These are phyloP conservation scores for Fusarium tricinctum DNA, from an alignment of 2,329 filamentous ascomycete species.

Conservation along the genomic window DNA sequence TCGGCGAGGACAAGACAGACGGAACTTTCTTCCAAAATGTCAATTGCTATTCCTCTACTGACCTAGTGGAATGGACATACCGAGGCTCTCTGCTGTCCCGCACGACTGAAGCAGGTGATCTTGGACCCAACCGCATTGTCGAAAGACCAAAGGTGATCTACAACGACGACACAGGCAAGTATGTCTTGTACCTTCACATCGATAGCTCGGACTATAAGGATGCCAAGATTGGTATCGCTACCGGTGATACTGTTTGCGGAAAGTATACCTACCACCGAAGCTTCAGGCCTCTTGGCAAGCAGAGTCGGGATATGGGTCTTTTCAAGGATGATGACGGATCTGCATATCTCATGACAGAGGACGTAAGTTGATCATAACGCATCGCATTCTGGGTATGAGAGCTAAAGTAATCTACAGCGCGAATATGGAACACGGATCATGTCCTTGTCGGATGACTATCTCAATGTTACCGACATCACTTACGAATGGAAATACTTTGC, in stretches of 20 bases:
- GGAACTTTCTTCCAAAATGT: conserved; percentile 73
- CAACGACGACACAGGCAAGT: conserved; percentile 73
- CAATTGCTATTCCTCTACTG: conserved; percentile 75
- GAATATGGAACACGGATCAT: conserved; percentile 70
- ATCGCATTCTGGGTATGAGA: accelerated
- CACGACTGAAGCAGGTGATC: conserved; percentile 63
- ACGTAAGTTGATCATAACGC: conserved; percentile 59
- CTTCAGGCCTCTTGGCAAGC: conserved; percentile 53
- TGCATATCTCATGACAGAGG: conserved; percentile 73
- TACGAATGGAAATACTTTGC: conserved; percentile 68
- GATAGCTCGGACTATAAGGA: conserved; percentile 73
- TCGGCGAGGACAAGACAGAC: conserved; percentile 78
- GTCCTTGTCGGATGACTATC: conserved; percentile 69
- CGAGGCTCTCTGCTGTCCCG: conserved; percentile 70
- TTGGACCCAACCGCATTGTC: conserved; percentile 73
- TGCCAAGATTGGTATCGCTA: conserved; percentile 75
- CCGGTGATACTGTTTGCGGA: conserved; percentile 70
- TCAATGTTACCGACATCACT: conserved; percentile 62
- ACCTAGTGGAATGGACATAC: conserved; percentile 75
- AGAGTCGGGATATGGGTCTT: conserved; percentile 70
- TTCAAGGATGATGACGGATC: conserved; percentile 73
- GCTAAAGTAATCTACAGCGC: conserved; percentile 56
- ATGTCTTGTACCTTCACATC: conserved; percentile 79
- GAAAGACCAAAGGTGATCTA: conserved; percentile 78
- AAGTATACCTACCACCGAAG: conserved; percentile 61